Percentiles rank a stretch among this genome's conserved stretches.
phyloP scores from a whole-genome alignment of 2,329 filamentous ascomycete genomes.

The Venturia oleaginea region DNA sequence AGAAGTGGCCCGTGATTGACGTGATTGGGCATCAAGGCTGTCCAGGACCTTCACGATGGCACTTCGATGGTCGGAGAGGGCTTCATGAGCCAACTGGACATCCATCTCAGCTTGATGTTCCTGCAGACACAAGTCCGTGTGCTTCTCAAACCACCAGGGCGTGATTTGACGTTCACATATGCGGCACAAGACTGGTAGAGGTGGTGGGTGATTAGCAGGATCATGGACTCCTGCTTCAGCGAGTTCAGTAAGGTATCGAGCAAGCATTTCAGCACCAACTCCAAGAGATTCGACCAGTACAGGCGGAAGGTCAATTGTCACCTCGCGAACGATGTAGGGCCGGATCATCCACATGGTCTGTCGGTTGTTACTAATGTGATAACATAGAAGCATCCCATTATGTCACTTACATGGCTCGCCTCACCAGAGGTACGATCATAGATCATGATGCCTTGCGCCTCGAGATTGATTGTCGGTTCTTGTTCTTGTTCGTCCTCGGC shows the following conservation, averaged over 20 bases:
- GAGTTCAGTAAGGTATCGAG: conserved; percentile 82
- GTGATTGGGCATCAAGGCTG: conserved; percentile 71
- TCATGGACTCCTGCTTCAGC: conserved; percentile 74
- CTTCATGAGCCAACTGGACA: conserved; percentile 91
- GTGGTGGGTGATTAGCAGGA: conserved; percentile 67
- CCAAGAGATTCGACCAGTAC: conserved; percentile 88
- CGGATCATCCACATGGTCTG: conserved; percentile 99
- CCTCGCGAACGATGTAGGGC: conserved; percentile 80
- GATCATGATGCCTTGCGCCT: conserved; percentile 97
- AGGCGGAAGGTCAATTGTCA: conserved; percentile 87
- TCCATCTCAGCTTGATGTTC: conserved; percentile 97
- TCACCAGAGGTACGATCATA: conserved; percentile 81
- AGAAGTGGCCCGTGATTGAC: conserved; percentile 42
- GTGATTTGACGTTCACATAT: conserved; percentile 97
- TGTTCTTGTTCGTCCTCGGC: conserved; percentile 30
- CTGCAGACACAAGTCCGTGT: conserved; percentile 90
- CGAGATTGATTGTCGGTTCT: conserved; percentile 63
- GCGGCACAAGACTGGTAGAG: conserved; percentile 79
- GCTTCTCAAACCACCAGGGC: conserved; percentile 99
- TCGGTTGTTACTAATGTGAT: background rate
- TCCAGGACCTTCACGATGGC: conserved; percentile 92
- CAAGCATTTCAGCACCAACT: conserved; percentile 87
- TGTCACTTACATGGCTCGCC: conserved; percentile 72
- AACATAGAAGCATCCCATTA: background rate
- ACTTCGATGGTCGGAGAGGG: conserved; percentile 82